Conservation (phyloP, 176 grass and related monocot species). For the Rhynchospora pubera region DNA sequence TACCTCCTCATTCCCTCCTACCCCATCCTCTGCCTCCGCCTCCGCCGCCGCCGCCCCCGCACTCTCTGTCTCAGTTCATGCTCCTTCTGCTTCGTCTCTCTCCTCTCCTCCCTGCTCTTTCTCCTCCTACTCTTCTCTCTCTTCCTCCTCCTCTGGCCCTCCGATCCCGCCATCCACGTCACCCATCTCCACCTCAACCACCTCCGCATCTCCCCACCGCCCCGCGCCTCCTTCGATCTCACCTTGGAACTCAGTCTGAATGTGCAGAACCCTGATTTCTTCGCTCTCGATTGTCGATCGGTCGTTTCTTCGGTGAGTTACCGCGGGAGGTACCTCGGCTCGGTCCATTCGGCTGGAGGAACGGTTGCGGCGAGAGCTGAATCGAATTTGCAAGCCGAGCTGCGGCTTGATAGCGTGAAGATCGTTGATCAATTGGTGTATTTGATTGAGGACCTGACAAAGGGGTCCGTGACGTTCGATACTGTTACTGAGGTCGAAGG, state of each 20-base stretch:
- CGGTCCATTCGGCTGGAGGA: constrained; percentile 40
- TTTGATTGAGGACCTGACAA: constrained; percentile 59
- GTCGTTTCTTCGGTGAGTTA: constrained; percentile 49
- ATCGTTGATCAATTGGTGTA: constrained; percentile 61
- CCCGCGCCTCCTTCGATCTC: constrained; percentile 38
- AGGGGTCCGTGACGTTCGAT: constrained; percentile 65
- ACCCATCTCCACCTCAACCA: constrained; percentile 54
- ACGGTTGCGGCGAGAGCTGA: constrained; percentile 38
- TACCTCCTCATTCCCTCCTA: constrained; percentile 7
- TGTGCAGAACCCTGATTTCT: constrained; percentile 60
- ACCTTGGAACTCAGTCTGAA: constrained; percentile 38
- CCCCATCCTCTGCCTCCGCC: constrained; percentile 37
- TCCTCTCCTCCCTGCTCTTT: constrained; percentile 9
- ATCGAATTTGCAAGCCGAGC: constrained; percentile 60
- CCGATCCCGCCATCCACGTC: constrained; percentile 46
- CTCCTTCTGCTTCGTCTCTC: constrained; percentile 20
- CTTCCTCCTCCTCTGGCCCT: constrained; percentile 46
- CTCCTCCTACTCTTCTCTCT: constrained; percentile 26
- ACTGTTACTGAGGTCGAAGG: constrained; percentile 59
- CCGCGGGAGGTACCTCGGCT: constrained; percentile 41
- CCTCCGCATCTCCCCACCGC: constrained; percentile 42
- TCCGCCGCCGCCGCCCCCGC: constrained; percentile 31
- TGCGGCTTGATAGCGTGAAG: constrained; percentile 45
- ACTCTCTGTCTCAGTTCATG: constrained; percentile 20
- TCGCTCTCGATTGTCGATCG: constrained; percentile 47